Conservation (phyloP, 2,329 filamentous ascomycete genomes). For the Botrytis porri region DNA sequence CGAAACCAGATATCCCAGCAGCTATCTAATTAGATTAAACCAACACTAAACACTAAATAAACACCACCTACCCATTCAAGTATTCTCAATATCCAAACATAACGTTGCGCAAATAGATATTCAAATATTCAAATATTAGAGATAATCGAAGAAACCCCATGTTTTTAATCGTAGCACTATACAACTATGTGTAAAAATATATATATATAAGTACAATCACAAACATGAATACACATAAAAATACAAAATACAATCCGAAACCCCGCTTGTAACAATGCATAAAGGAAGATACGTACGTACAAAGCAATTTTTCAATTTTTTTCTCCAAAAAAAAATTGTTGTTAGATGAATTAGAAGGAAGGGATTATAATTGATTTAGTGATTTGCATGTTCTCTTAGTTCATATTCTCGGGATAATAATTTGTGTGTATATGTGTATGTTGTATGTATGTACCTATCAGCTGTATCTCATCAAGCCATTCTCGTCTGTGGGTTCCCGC, state of each 20-base stretch:
- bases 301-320: too few relatives aligned
- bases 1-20: not conserved
- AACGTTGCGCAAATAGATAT: not conserved
- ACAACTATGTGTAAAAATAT: not conserved
- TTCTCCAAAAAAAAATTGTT: too few relatives aligned
- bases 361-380: not conserved
- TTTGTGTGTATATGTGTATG: not conserved
- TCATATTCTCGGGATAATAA: not conserved
- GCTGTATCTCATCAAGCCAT: not conserved
- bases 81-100: not conserved
- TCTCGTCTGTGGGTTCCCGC: not conserved
- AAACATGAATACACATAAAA: too few relatives aligned
- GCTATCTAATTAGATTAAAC: not conserved
- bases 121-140: too few relatives aligned
- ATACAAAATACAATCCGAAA: not conserved
- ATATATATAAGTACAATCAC: not conserved
- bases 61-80: not conserved
- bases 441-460: not conserved
- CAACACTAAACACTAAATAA: not conserved
- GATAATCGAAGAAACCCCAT: not conserved
- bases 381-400: not conserved
- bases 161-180: not conserved
- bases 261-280: not conserved
- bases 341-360: not conserved
- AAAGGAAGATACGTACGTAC: not conserved